These are phyloP conservation scores for Zygosaccharomyces kombuchaensis DNA, from an alignment of 805 yeast genomes.

Conservation along the genomic window DNA sequence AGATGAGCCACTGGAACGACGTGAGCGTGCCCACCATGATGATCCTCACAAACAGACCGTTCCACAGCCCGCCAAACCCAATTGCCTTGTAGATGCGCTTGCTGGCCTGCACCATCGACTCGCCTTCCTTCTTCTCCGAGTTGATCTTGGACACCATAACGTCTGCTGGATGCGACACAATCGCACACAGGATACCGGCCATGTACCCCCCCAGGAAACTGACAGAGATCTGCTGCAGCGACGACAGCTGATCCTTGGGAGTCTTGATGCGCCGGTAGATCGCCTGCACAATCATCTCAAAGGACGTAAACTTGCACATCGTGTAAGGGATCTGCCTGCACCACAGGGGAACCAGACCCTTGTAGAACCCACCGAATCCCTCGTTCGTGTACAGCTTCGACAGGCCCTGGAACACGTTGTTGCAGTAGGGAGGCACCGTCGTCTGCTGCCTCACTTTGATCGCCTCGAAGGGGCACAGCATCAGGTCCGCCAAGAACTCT, in stretches of 20 bases:
- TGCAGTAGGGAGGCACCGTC: constrained; percentile 80
- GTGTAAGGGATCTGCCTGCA: constrained; percentile 97
- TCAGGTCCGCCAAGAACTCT: constrained; percentile 86
- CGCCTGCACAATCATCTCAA: constrained; percentile 81
- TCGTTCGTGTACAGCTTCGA: constrained; percentile 59
- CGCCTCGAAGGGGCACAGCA: constrained; percentile 91
- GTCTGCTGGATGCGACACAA: constrained; percentile 98
- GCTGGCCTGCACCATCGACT: constrained; percentile 63
- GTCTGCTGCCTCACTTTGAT: constrained; percentile 94
- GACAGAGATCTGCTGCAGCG: constrained; percentile 84
- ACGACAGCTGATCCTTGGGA: constrained; percentile 64
- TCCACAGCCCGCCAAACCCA: constrained; percentile 92
- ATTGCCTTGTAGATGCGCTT: constrained; percentile 72
- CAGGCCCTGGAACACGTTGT: constrained; percentile 60
- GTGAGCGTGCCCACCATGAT: constrained; percentile 97
- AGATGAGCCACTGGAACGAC: constrained; percentile 94
- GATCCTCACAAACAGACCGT: constrained; percentile 90
- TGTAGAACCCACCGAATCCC: constrained; percentile 73
- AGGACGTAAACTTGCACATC: constrained; percentile 93
- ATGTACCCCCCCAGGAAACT: constrained; percentile 93
- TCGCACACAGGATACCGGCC: constrained; percentile 96
- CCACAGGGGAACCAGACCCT: constrained; percentile 92
- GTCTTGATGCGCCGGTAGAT: constrained; percentile 73
- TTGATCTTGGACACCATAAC: constrained; percentile 95
- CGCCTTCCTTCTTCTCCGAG: constrained; percentile 58